Evolutionary conservation across 352 stramenopile genomes (phyloP).

Genomic region (Phytopythium vexans): DNA sequence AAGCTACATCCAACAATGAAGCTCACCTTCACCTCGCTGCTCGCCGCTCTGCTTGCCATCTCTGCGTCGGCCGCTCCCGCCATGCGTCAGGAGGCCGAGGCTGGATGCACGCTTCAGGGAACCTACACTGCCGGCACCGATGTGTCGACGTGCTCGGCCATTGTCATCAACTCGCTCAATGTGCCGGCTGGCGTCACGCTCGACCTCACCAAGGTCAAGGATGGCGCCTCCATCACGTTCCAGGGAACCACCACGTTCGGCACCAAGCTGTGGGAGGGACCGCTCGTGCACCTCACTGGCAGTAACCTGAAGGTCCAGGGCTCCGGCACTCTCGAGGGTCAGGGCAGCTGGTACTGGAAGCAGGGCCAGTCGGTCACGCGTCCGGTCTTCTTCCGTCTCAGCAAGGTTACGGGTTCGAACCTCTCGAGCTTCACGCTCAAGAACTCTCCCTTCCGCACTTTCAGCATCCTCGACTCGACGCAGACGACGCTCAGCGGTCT

Average conservation of each 20-base stretch:
- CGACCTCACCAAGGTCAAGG: conserved; percentile 25
- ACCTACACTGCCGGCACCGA: conserved; percentile 19
- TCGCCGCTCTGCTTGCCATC: neutral
- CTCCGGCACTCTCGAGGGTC: conserved; percentile 24
- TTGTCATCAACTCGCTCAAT: conserved; percentile 16
- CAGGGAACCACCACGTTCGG: conserved; percentile 26
- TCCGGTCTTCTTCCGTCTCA: conserved; percentile 12
- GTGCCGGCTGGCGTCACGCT: conserved; percentile 31
- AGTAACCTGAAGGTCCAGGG: conserved; percentile 19
- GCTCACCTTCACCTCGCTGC: neutral
- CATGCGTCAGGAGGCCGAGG: conserved; percentile 4
- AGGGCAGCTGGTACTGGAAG: conserved; percentile 30
- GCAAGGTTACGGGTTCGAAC: conserved; percentile 14
- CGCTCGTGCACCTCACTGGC: conserved; percentile 21
- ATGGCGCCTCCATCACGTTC: conserved; percentile 26
- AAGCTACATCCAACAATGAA: neutral
- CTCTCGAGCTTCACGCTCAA: conserved; percentile 23
- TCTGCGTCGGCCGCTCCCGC: neutral
- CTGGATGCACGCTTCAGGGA: conserved; percentile 22
- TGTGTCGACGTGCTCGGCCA: conserved; percentile 13
- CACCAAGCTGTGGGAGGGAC: conserved; percentile 24
- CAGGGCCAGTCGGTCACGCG: conserved; percentile 17
- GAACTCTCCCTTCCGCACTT: conserved; percentile 19
- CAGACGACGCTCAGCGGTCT: conserved; percentile 12
- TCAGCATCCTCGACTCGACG: conserved; percentile 22